These are phyloP conservation scores for Fusarium sp. DNA, from an alignment of 2,329 filamentous ascomycete species.

Conservation along the genomic window DNA sequence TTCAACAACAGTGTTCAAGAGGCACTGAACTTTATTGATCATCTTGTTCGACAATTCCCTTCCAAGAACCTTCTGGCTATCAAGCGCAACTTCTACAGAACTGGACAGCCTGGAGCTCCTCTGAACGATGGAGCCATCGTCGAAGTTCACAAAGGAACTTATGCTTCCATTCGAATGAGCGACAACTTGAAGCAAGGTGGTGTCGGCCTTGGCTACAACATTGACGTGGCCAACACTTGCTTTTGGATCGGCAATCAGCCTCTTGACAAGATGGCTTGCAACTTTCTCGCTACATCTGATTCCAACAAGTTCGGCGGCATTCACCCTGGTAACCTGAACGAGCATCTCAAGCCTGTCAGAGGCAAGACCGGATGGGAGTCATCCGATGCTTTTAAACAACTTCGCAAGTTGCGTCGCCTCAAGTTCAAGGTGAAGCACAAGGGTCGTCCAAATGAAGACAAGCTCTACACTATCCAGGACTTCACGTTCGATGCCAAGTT, in stretches of 20 bases:
- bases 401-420: conserved; percentile 66
- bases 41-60: conserved; percentile 84
- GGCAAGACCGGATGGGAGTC: conserved; percentile 43
- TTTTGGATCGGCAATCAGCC: conserved; percentile 73
- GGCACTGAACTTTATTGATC: conserved; percentile 90
- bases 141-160: conserved; percentile 88
- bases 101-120: conserved; percentile 57
- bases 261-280: conserved; percentile 53
- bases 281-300: conserved; percentile 50
- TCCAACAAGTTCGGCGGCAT: conserved; percentile 42
- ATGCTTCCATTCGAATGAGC: conserved; percentile 83
- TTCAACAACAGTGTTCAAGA: conserved; percentile 78
- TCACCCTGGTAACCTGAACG: conserved; percentile 43
- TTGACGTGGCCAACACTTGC: conserved; percentile 90
- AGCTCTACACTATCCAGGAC: conserved; percentile 63
- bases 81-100: conserved; percentile 84
- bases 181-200: conserved; percentile 62
- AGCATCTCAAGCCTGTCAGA: conserved; percentile 52
- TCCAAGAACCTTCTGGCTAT: conserved; percentile 74
- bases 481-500: conserved; percentile 61
- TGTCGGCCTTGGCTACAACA: conserved; percentile 80
- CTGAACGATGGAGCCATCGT: conserved; percentile 70
- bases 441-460: conserved; percentile 57
- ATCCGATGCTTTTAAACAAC: conserved; percentile 65
- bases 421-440: conserved; percentile 66